These are phyloP conservation scores for Pyricularia pennisetigena DNA, from an alignment of 2,329 filamentous ascomycete species.

Conservation along the genomic window DNA sequence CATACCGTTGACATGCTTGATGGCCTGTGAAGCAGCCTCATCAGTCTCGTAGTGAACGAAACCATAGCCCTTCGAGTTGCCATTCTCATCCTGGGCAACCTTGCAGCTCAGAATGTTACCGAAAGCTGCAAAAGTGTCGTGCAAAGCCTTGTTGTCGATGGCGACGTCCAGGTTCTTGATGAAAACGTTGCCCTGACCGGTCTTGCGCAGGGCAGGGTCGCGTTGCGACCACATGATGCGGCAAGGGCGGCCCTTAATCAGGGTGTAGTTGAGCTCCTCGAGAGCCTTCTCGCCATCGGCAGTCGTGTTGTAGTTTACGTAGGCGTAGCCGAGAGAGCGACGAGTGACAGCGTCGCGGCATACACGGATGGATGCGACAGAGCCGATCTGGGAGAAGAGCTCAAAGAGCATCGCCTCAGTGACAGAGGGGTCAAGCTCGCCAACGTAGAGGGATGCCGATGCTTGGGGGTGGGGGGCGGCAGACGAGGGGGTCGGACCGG, in stretches of 20 bases:
- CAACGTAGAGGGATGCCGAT: slow-evolving; percentile 96
- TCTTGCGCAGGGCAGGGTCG: slow-evolving; percentile 98
- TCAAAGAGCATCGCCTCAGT: slow-evolving; percentile 99
- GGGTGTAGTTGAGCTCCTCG: slow-evolving; percentile 98
- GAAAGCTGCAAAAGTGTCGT: slow-evolving; percentile 98
- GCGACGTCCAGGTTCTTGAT: slow-evolving; percentile 99
- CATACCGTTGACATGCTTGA: slow-evolving; percentile 99
- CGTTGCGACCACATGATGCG: slow-evolving; percentile 99
- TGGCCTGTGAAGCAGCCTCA: slow-evolving; percentile 90
- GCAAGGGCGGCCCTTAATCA: slow-evolving; percentile 98
- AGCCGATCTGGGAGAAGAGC: slow-evolving; percentile 98
- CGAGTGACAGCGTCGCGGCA: slow-evolving; percentile 98
- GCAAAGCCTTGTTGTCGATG: slow-evolving; percentile 99
- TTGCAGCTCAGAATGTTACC: slow-evolving; percentile 99
- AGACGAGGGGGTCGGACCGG: slow-evolving; percentile 62
- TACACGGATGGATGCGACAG: slow-evolving; percentile 97
- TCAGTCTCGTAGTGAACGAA: slow-evolving; percentile 99
- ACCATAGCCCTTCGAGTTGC: slow-evolving; percentile 96
- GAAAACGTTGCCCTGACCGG: slow-evolving; percentile 97
- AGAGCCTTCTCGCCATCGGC: slow-evolving; percentile 94
- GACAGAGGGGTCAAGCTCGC: slow-evolving; percentile 94
- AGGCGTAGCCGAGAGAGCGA: slow-evolving; percentile 96
- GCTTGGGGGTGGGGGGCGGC: slow-evolving; percentile 74
- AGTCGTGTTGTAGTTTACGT: slow-evolving; percentile 99
- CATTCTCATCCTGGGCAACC: slow-evolving; percentile 94